Evolutionary conservation across 306 rosid species (phyloP), one percentile per base, ranked within the genome.

Genomic region (Betula pendula): DNA sequence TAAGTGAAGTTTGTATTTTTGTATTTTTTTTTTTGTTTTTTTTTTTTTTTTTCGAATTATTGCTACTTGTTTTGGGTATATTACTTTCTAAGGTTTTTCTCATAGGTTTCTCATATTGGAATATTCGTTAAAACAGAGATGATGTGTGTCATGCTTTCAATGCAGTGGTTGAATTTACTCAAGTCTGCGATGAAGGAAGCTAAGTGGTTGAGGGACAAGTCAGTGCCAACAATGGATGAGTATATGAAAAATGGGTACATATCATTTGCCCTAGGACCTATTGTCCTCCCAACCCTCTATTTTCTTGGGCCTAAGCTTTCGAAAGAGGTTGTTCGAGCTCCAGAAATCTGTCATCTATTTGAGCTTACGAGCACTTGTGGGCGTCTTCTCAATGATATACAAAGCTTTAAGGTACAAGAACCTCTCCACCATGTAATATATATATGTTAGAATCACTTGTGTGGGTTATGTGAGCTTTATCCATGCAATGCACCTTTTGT

Each of bases 281-380:
- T 88, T 11, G 90, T 95, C 72, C 98, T 95, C 77, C 95, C 97
- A 44, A 70, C 91, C 20, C 90, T 92, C 65, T 90, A 85, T 72
- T 85, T 95, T 22, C 78, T 92, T 1, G 98, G 96, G 75, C 96
- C 95, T 73, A 83, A 85, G 86, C 91, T 88, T 80, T 81, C 93
- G 3, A 79, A 79, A 60, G 83, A 77, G 43, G 80, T 29, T 22
- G 74, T 78, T 19, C 83, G 71, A 78, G 86, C 14, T 79, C 62
- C 80, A 0, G 92, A 95, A 76, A 71, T 80, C 77, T 33, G 87
- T 75, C 6, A 45, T 74, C 85, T 95, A 4, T 92, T 19, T 73
- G 80, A 81, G 79, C 84, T 90, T 25, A 83, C 85, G 93, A 92
- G 95, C 82, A 84, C 89, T 47, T 38, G 71, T 0, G 95, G 97